These are phyloP conservation scores for Globisporangium sylvaticum DNA, from an alignment of 352 stramenopile species.

Conservation along the genomic window DNA sequence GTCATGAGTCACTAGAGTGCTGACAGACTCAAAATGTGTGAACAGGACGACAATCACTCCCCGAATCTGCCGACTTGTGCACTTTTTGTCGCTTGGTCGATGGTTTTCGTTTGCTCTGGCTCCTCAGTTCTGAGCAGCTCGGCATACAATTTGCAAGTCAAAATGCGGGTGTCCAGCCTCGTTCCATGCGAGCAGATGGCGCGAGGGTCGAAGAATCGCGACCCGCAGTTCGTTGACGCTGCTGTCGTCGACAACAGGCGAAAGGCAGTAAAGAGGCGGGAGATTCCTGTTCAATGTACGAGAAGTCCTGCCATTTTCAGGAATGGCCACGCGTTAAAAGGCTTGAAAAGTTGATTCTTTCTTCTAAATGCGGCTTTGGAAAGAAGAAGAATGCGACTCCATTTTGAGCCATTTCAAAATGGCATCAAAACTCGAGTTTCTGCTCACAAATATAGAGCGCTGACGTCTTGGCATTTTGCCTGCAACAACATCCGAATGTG, in stretches of 20 bases:
- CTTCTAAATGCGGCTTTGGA: too few relatives aligned
- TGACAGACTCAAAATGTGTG: too few relatives aligned
- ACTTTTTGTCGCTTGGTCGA: not conserved
- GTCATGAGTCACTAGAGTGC: not conserved
- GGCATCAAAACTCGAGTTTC: too few relatives aligned
- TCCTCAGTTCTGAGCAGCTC: not conserved
- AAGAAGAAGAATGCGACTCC: too few relatives aligned
- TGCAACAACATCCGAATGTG: too few relatives aligned
- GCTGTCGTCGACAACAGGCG: too few relatives aligned
- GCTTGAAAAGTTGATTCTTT: too few relatives aligned
- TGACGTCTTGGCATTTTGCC: too few relatives aligned
- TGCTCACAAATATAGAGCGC: too few relatives aligned
- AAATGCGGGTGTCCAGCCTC: not conserved
- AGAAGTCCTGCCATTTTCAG: too few relatives aligned
- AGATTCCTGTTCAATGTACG: not conserved
- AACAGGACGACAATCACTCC: conserved; percentile 1
- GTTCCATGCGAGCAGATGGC: conserved; percentile 8
- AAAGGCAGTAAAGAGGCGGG: not conserved
- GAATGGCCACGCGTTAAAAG: too few relatives aligned
- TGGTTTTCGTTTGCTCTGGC: not conserved
- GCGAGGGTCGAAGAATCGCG: not conserved
- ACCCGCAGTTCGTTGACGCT: not conserved
- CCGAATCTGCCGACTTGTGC: not conserved
- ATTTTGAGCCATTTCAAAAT: too few relatives aligned
- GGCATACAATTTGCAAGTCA: not conserved